These are phyloP conservation scores for Leishmania lainsoni DNA, from an alignment of 208 protist species.

Conservation along the genomic window DNA sequence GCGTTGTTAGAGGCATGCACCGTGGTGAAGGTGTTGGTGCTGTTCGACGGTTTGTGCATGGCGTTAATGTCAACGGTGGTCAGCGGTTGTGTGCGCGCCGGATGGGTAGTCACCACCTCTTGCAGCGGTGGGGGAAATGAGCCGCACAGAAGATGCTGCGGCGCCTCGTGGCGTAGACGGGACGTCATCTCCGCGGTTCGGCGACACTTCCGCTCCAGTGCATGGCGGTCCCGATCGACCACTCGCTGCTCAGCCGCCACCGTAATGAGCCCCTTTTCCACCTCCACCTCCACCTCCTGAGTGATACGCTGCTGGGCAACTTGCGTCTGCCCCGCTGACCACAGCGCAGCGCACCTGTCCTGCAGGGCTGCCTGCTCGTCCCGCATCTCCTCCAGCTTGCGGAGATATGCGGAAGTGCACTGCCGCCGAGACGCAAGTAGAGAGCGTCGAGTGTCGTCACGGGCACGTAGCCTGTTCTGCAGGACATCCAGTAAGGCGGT, in stretches of 20 bases:
- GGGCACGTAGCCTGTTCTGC: conserved; percentile 29
- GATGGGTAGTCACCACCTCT: background rate
- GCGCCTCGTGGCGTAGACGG: conserved; percentile 12
- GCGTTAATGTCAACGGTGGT: conserved; percentile 3
- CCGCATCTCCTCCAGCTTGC: conserved; percentile 30
- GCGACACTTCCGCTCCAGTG: conserved; percentile 15
- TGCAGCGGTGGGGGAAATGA: background rate
- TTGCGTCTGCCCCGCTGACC: conserved; percentile 15
- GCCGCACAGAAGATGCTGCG: conserved; percentile 12
- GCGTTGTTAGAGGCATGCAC: conserved; percentile 19
- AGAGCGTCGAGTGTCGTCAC: conserved; percentile 19
- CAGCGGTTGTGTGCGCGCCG: background rate
- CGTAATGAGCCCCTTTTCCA: conserved; percentile 10
- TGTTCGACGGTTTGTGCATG: background rate
- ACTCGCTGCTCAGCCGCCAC: conserved; percentile 17
- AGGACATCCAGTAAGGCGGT: conserved; percentile 43
- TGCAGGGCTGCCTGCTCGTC: conserved; percentile 15
- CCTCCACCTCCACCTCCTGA: conserved; percentile 18
- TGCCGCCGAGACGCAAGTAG: conserved; percentile 27
- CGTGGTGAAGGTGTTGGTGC: conserved; percentile 15
- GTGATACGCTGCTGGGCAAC: conserved; percentile 11
- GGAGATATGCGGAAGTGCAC: conserved; percentile 29
- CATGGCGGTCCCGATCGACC: conserved; percentile 21
- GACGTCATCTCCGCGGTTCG: conserved; percentile 11
- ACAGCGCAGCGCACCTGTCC: conserved; percentile 17